phyloP scores from a whole-genome alignment of 2,329 filamentous ascomycete genomes.

The Remersonia thermophila region DNA sequence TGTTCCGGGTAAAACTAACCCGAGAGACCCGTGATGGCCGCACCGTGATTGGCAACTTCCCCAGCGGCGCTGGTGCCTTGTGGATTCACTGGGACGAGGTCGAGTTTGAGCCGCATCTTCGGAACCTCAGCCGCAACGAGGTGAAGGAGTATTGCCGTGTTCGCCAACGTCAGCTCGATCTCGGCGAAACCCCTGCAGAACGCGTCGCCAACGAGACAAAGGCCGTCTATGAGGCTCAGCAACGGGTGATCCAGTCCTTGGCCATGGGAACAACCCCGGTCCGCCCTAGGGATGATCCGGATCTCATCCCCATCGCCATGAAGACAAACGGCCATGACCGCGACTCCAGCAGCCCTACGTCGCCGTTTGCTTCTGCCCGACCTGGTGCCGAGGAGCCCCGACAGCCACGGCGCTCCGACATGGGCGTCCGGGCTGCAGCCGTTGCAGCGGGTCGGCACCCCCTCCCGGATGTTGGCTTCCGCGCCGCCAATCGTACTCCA shows the following conservation, averaged over 20 bases:
- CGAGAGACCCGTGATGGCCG: conserved; percentile 49
- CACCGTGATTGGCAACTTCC: conserved; percentile 47
- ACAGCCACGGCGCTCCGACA: conserved; percentile 5
- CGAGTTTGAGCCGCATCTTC: conserved; percentile 43
- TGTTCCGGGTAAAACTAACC: conserved; percentile 52
- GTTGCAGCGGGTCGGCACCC: conserved; percentile 17
- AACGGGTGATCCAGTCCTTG: conserved; percentile 16
- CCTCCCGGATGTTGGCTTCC: conserved; percentile 25
- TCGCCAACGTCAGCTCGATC: conserved; percentile 45
- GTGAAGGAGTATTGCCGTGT: conserved; percentile 54
- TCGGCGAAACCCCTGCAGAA: conserved; percentile 37
- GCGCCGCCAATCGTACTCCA: conserved; percentile 22
- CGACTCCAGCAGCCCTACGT: neutral
- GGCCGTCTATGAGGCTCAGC: conserved; percentile 38
- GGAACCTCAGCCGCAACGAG: conserved; percentile 38
- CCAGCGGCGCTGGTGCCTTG: conserved; percentile 44
- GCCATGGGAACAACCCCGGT: conserved; percentile 4
- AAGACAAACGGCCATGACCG: conserved; percentile 11
- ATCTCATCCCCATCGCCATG: conserved; percentile 9
- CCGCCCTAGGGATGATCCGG: conserved; percentile 12
- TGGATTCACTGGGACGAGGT: conserved; percentile 54
- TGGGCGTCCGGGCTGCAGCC: conserved; percentile 17
- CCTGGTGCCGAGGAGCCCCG: conserved; percentile 5
- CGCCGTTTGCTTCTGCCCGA: conserved; percentile 2
- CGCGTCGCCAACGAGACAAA: conserved; percentile 37